These are phyloP conservation scores for Naganishia antarctica DNA, from an alignment of 768 basidiomycete genomes.

Conservation along the genomic window DNA sequence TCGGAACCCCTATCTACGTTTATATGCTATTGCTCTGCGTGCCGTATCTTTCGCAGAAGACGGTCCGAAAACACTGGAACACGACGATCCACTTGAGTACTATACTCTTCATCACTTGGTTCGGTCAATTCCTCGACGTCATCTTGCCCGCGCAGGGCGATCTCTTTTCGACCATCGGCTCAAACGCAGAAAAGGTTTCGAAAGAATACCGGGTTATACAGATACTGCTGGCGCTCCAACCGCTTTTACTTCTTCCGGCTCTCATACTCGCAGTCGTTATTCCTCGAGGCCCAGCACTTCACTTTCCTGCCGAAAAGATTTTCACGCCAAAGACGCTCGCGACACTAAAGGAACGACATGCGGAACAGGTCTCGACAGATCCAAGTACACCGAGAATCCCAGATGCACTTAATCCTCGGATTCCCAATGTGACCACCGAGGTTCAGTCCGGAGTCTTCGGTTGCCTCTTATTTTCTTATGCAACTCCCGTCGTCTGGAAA, in stretches of 20 bases:
- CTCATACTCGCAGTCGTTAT: constrained; percentile 54
- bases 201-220: neutral
- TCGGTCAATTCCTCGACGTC: constrained; percentile 24
- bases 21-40: constrained; percentile 52
- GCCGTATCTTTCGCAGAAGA: constrained; percentile 11
- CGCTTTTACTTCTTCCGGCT: constrained; percentile 44
- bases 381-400: constrained; percentile 54
- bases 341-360: constrained; percentile 34
- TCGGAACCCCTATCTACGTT: constrained; percentile 58
- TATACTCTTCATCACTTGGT: constrained; percentile 15
- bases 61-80: constrained; percentile 35
- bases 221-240: constrained; percentile 30
- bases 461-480: constrained; percentile 75
- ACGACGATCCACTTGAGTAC: constrained; percentile 24
- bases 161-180: constrained; percentile 2
- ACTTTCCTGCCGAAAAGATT: constrained; percentile 61
- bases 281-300: constrained; percentile 67
- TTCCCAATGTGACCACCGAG: constrained; percentile 69
- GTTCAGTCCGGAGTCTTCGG: constrained; percentile 48
- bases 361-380: neutral
- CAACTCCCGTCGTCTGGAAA: constrained; percentile 78
- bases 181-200: neutral
- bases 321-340: constrained; percentile 58
- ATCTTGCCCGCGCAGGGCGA: constrained; percentile 29
- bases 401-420: constrained; percentile 47